Base-by-base conservation (phyloP, 345 rosid genomes). In the Carallia pectinifolia region DNA sequence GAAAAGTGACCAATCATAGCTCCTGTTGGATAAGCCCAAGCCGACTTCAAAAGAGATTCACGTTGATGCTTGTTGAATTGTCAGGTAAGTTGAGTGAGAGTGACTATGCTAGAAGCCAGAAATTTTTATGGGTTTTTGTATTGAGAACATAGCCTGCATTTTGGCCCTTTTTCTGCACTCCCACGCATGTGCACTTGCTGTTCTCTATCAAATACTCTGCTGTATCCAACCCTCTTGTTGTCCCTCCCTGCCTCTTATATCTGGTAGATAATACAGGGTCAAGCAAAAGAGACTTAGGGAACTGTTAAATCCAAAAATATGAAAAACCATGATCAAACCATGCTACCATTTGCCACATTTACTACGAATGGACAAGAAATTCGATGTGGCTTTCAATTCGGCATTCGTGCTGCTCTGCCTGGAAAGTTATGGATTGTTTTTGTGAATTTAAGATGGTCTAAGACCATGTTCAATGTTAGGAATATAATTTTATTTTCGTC, bases 91-190 rank as follows among this genome's bases (percentile, higher is more conserved):
- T 58, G 70, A 73, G 53, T 30, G 29, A 13, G 23, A 58, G 19
- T 69, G 61, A 55, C 76, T 74, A 92, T n/a, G 98, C 96, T 63
- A 94, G 82, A 19, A 91, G 95, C 96, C 98, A 91, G 79, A 90
- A 91, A 70, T 94, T 94, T 76, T 83, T 88, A 44, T 82, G 90
- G 30, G 93, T 87, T 83, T 90, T 94, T 27, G 95, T 84, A 74
- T 91, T 94, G 74, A 90, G 93, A 66, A 91, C 89, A 75, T 89
- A 91, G 29, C 98, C 97, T 69, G 85, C 90, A 65, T 86, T 94
- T 72, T 87, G 93, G 23, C 96, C 95, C 76, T 84, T 90, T 71
- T 83, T 90, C 66, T 85, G 93, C 13, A 91, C 98, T 9, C 79
- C 97, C 58, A 94, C 93, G 61, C 98, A 91, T 53, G 83, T 84